Conservation (phyloP, 2,329 filamentous ascomycete genomes). For the Passalora sequoiae region DNA sequence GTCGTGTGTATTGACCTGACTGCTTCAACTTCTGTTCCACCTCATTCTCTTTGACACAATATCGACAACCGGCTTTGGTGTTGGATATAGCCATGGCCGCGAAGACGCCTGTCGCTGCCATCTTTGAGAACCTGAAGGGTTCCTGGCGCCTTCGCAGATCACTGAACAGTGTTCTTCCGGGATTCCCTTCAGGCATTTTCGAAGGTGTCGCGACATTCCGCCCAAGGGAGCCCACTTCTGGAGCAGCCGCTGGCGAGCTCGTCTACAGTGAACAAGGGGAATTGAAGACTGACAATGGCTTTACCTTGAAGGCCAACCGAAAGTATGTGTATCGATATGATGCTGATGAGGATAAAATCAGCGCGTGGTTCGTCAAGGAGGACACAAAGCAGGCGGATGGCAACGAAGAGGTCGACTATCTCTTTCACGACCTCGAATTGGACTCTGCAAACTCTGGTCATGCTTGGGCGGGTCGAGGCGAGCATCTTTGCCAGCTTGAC, state of each 20-base stretch:
- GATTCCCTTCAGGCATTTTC: conserved; percentile 35
- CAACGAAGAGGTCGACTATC: conserved; percentile 55
- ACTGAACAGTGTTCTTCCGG: conserved; percentile 31
- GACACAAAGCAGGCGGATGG: conserved; percentile 48
- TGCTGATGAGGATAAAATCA: conserved; percentile 57
- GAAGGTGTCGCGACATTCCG: conserved; percentile 34
- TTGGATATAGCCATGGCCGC: conserved; percentile 16
- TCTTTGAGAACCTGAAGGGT: conserved; percentile 33
- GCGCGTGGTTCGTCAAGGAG: conserved; percentile 70
- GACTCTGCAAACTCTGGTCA: conserved; percentile 28
- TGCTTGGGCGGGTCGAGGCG: conserved; percentile 59
- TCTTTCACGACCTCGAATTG: conserved; percentile 72
- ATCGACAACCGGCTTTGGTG: no score
- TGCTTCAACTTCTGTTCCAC: no score
- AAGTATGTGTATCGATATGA: conserved; percentile 71
- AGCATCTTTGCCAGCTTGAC: conserved; percentile 67
- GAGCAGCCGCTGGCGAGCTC: conserved; percentile 29
- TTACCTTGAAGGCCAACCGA: conserved; percentile 55
- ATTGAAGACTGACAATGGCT: conserved; percentile 34
- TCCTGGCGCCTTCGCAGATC: conserved; percentile 33
- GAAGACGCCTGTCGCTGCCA: conserved; percentile 23
- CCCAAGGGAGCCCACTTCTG: conserved; percentile 27
- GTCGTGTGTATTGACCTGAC: no score
- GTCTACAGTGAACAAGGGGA: conserved; percentile 35
- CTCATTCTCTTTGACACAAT: no score